A percentile compares a stretch with the other conserved stretches of the same genome.
These are phyloP conservation scores for Pestalotiopsis sp. DNA, from an alignment of 2,329 filamentous ascomycete genomes.

Conservation along the genomic window DNA sequence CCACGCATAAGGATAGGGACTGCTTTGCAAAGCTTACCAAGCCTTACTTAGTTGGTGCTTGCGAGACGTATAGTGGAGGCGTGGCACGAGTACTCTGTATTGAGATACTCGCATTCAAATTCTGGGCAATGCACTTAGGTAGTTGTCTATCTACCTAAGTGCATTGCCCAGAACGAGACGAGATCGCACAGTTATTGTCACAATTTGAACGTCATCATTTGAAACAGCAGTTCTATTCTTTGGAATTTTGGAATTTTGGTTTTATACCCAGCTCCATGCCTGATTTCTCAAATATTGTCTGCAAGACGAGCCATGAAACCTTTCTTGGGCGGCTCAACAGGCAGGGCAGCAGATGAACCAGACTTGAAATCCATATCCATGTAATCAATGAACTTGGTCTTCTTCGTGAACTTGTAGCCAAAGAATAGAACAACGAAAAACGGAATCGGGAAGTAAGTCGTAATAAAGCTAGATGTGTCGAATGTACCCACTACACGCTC, in stretches of 20 bases:
- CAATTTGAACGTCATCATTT: background rate
- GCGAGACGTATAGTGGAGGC: too few relatives aligned
- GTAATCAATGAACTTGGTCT: slow-evolving; percentile 23
- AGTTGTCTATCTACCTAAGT: too few relatives aligned
- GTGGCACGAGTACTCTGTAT: too few relatives aligned
- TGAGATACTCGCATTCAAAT: too few relatives aligned
- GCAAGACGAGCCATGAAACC: background rate
- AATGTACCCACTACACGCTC: slow-evolving; percentile 19
- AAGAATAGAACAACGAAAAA: slow-evolving; percentile 25
- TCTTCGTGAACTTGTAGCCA: slow-evolving; percentile 23
- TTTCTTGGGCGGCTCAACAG: slow-evolving; percentile 18
- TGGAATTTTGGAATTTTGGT: background rate
- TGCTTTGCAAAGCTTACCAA: too few relatives aligned
- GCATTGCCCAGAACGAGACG: too few relatives aligned
- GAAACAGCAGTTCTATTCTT: background rate
- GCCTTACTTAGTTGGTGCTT: too few relatives aligned
- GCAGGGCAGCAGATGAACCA: slow-evolving; percentile 24
- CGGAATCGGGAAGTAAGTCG: slow-evolving; percentile 26
- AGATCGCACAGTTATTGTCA: background rate
- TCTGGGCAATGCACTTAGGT: too few relatives aligned
- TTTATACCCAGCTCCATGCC: background rate
- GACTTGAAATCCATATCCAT: slow-evolving; percentile 25
- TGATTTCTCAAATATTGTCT: slow-evolving; percentile 1
- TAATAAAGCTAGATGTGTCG: slow-evolving; percentile 24
- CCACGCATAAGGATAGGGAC: too few relatives aligned